phyloP scores from a whole-genome alignment of 176 grass and related monocot species.

The Bonia amplexicaulis region DNA sequence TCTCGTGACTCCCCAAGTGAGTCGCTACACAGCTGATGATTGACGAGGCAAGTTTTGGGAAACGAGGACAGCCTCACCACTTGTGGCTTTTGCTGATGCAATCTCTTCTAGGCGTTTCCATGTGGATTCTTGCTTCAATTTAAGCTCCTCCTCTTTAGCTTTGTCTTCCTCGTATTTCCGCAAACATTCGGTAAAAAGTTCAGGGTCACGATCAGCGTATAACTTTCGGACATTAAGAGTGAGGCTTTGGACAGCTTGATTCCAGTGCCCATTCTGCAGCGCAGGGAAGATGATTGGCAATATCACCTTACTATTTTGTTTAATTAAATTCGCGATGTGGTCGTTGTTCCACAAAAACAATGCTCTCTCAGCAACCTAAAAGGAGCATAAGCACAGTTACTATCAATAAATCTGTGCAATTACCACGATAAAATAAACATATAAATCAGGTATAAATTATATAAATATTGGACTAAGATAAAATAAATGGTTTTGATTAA shows the following conservation, averaged over 20 bases:
- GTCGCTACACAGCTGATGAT: not conserved
- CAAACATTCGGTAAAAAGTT: slow-evolving; percentile 26
- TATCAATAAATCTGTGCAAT: not conserved
- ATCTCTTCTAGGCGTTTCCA: slow-evolving; percentile 47
- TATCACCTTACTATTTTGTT: slow-evolving; percentile 38
- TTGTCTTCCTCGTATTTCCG: slow-evolving; percentile 24
- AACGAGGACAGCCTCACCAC: slow-evolving; percentile 35
- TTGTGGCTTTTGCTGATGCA: slow-evolving; percentile 26
- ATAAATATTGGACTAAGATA: not conserved
- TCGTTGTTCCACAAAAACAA: slow-evolving; percentile 47
- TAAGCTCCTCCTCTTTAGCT: slow-evolving; percentile 21
- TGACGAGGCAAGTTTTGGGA: slow-evolving; percentile 17
- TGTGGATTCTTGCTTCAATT: slow-evolving; percentile 22
- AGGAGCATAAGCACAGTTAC: not conserved
- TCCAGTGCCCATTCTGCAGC: slow-evolving; percentile 46
- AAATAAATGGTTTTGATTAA: not conserved
- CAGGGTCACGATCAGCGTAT: slow-evolving; percentile 23
- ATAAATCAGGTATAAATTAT: not conserved
- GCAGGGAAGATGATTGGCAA: slow-evolving; percentile 41
- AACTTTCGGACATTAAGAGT: slow-evolving; percentile 29
- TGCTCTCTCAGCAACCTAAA: slow-evolving; percentile 51
- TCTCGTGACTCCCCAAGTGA: not conserved
- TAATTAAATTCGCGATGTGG: slow-evolving; percentile 15
- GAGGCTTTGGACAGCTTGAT: slow-evolving; percentile 28
- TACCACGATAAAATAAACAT: not conserved